Evolutionary conservation across 768 basidiomycete species (phyloP), one percentile per base, ranked within the genome.

Genomic region (Paxillus rubicundulus): DNA sequence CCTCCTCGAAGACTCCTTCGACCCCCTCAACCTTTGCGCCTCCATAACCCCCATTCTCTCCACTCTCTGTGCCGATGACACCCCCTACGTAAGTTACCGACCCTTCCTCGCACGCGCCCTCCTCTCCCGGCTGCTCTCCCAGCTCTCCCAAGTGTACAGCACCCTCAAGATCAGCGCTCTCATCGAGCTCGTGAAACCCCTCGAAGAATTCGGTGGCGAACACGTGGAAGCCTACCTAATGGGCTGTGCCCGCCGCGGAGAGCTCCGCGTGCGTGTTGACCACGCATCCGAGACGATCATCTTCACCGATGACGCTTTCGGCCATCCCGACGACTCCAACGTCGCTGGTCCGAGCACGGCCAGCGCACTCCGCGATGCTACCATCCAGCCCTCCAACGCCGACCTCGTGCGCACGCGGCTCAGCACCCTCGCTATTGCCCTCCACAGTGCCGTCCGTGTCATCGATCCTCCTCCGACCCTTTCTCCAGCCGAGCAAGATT

Each of bases 141-240:
- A 96, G 67, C 85, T 99, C 34, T 87, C 92, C 1, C 89, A 97
- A 69, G 87, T 98, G 13, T 99, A 98, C 72, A 87, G 86, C 27
- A 84, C 87, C 12, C 85, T 98, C 74, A 86, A 84, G 58, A 82
- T 98, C 53, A 74, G 77, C 53, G 85, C 86, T 60, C 77, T 98
- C 40, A 78, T 92, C 41, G 76, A 82, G 17, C 84, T 99, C 50
- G 87, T 90, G 44, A 78, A 81, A 1, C 94, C 96, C 38, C 75
- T 92, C 17, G 81, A 80, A 12, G 79, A 74, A 6, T 64, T 81
- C 33, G 77, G 75, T 4, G 81, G 83, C n/a, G 84, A 87, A 54
- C 85, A 87, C 66, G 76, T 87, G 57, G 93, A 98, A 71, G 87
- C 89, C 4, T 98, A 96, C 70, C 74, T 98, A 57, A 96, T 97